Percentiles rank a stretch among this genome's conserved stretches.
Conservation (phyloP, 148 eudicot species). For the Rheum nobile region DNA sequence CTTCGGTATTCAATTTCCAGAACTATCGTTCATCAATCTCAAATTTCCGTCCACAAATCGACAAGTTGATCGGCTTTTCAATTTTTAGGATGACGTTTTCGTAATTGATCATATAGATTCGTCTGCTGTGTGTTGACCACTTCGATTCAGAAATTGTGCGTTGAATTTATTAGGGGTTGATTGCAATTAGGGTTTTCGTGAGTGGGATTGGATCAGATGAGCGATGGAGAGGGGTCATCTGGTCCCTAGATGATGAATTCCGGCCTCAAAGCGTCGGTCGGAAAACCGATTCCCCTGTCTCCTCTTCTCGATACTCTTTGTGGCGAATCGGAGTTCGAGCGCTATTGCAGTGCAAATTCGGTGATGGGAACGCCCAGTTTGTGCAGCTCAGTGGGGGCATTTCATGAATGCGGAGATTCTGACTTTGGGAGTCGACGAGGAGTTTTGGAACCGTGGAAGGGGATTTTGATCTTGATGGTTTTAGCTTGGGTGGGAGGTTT, state of each 20-base stretch:
- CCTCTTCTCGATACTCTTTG: conserved; percentile 60
- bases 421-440: conserved; percentile 47
- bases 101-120: not conserved
- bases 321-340: conserved; percentile 87
- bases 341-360: conserved; percentile 91
- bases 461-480: conserved; percentile 25
- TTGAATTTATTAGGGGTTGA: not conserved
- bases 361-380: conserved; percentile 86
- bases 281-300: conserved; percentile 25
- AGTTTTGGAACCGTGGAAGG: conserved; percentile 29
- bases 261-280: too few relatives aligned
- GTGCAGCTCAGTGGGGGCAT: conserved; percentile 60
- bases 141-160: not conserved
- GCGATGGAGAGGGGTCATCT: conserved; percentile 6
- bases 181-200: not conserved
- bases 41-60: not conserved
- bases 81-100: not conserved
- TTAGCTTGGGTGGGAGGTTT: conserved; percentile 37
- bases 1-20: not conserved
- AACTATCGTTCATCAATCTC: not conserved
- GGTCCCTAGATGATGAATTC: not conserved
- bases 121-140: not conserved
- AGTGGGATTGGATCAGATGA: conserved; percentile 5
- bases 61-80: not conserved
- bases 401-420: conserved; percentile 51